Base-by-base conservation (phyloP, 768 basidiomycete genomes). In the Mycena vitilis region DNA sequence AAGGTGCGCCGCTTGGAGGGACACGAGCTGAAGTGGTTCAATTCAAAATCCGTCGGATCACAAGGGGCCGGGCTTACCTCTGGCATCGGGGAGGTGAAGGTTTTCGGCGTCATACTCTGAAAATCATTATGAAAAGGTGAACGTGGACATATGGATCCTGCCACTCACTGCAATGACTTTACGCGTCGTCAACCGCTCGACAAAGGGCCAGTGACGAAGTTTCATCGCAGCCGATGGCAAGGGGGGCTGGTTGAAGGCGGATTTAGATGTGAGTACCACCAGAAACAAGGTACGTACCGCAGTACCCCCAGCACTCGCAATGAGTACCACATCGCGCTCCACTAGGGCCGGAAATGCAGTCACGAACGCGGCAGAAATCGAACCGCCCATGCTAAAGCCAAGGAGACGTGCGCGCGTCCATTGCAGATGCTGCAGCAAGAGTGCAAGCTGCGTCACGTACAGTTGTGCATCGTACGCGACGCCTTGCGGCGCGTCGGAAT, bases 401-500 rank as follows among this genome's bases (percentile, higher is more conserved):
- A 81, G 80, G 22, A 89, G 65, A 48, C 81, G 71, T 0, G 83
- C 80, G 38, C 79, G 75, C 12, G 78, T 74, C 87, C 88, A 89
- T 30, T 76, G 76, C 34, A 88, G 71, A 59, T 88, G 81, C 53
- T 89, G 87, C 75, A 88, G 80, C 38, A 88, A 80, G 12, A 88
- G 78, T 1, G 88, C 88, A 13, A 88, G 83, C 63, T 89, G 87
- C 1, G 82, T 86, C 1, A 81, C 84, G 71, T 86, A 83, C 13
- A 88, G 78, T 8, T 78, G 72, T 2, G 80, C 72, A 56, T 86
- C 81, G 65, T 88, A 87, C 5, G 62, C 18, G 11, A 78, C 79
- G 13, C 78, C 78, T 3, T 81, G 78, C 0, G 88, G 87, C 1
- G 88, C 88, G 47, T 88, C 88, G 3, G 86, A 85, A 74, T 88